These are phyloP conservation scores for Rutstroemia sp. DNA, from an alignment of 2,329 filamentous ascomycete species.

Conservation along the genomic window DNA sequence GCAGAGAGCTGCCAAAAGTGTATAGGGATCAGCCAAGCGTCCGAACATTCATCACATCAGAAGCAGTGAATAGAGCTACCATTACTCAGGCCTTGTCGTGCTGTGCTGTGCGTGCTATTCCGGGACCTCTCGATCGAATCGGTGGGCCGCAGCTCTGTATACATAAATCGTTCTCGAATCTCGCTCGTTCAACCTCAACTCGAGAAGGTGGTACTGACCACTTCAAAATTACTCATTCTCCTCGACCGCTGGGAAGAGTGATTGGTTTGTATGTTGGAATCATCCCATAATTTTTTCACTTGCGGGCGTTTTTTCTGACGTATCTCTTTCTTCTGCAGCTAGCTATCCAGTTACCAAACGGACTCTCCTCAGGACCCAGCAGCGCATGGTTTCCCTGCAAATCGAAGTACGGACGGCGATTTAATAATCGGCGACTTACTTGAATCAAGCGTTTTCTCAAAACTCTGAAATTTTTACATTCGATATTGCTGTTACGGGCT, in stretches of 20 bases:
- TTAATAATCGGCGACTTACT: background rate
- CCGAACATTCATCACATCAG: background rate
- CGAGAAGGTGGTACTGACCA: background rate
- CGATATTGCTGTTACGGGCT: background rate
- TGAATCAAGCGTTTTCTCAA: background rate
- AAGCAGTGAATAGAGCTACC: background rate
- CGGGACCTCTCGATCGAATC: background rate
- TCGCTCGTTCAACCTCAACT: background rate
- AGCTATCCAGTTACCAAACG: slow-evolving; percentile 15
- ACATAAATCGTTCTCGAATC: slow-evolving; percentile 7
- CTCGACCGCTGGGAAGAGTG: background rate
- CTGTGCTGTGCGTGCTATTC: background rate
- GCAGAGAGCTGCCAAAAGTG: background rate
- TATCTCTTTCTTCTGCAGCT: slow-evolving; percentile 12
- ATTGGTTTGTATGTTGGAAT: slow-evolving; percentile 4
- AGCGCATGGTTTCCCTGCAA: slow-evolving; percentile 9
- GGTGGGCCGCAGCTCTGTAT: background rate
- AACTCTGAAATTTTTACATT: background rate
- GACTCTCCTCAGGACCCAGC: slow-evolving; percentile 10
- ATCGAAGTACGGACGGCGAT: background rate
- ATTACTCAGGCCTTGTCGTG: background rate
- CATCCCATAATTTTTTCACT: background rate
- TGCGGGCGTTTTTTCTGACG: slow-evolving; percentile 1
- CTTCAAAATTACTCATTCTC: background rate
- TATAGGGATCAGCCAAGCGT: background rate